These are phyloP conservation scores for Camellia lanceoleosa DNA, from an alignment of 148 eudicot genomes.

Conservation along the genomic window DNA sequence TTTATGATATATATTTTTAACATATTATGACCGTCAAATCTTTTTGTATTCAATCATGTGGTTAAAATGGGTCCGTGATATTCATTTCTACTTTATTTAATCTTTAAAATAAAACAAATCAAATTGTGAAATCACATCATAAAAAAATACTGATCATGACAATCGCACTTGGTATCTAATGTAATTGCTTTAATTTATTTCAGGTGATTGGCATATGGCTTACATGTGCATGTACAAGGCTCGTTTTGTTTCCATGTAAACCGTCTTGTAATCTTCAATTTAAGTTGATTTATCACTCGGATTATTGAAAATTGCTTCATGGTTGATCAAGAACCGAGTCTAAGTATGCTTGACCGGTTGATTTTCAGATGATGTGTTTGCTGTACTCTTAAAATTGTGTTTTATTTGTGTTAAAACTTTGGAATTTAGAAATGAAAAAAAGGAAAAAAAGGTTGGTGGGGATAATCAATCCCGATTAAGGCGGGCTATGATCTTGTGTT, in stretches of 20 bases:
- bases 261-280: background rate
- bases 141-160: too few relatives aligned
- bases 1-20: too few relatives aligned
- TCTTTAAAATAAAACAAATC: too few relatives aligned
- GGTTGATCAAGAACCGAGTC: slow-evolving; percentile 3
- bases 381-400: background rate
- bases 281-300: background rate
- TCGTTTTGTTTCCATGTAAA: slow-evolving; percentile 53
- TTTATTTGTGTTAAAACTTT: background rate
- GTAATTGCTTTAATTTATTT: slow-evolving; percentile 12
- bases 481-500: background rate
- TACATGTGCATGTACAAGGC: slow-evolving; percentile 97
- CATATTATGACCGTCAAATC: too few relatives aligned
- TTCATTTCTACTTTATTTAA: too few relatives aligned
- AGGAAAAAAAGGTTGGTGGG: background rate
- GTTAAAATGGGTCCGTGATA: too few relatives aligned
- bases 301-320: background rate
- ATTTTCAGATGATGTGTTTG: background rate
- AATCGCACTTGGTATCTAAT: background rate
- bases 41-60: too few relatives aligned
- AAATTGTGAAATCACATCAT: too few relatives aligned
- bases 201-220: slow-evolving; percentile 99
- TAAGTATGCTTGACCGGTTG: background rate
- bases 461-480: background rate
- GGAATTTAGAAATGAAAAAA: background rate